These are phyloP conservation scores for Incumbomyces lentus DNA, from an alignment of 2,329 filamentous ascomycete species.

Conservation along the genomic window DNA sequence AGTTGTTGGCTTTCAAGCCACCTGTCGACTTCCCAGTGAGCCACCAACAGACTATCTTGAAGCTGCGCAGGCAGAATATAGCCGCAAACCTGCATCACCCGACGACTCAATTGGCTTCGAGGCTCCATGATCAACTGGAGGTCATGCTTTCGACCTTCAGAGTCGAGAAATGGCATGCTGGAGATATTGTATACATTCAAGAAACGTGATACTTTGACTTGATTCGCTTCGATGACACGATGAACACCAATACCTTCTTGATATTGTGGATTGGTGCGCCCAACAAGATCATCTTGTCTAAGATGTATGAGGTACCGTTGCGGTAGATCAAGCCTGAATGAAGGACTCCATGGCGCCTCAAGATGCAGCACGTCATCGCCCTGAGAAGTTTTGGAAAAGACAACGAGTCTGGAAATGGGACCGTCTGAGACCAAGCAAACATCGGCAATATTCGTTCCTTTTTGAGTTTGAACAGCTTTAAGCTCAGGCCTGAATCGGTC, in stretches of 20 bases:
- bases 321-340: constrained; percentile 57
- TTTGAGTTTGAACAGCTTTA: constrained; percentile 38
- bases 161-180: constrained; percentile 56
- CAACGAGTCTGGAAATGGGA: constrained; percentile 56
- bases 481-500: constrained; percentile 9
- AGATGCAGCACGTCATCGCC: constrained; percentile 58
- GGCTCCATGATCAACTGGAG: constrained; percentile 59
- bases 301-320: constrained; percentile 32
- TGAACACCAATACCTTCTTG: constrained; percentile 23
- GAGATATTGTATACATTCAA: constrained; percentile 42
- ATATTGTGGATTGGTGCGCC: constrained; percentile 50
- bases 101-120: constrained; percentile 50
- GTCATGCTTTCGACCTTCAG: constrained; percentile 53
- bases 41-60: constrained; percentile 52
- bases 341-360: constrained; percentile 64
- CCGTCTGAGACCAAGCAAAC: constrained; percentile 62
- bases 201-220: constrained; percentile 11
- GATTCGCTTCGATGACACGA: constrained; percentile 12
- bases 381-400: constrained; percentile 55
- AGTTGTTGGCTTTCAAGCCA: constrained; percentile 49
- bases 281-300: constrained; percentile 39
- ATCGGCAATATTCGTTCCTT: constrained; percentile 59
- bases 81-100: constrained; percentile 51
- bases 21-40: constrained; percentile 64
- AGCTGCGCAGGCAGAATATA: constrained; percentile 51